Conservation (phyloP, 192 early-diverging fungal genomes). For the Neocallimastix lanati region DNA sequence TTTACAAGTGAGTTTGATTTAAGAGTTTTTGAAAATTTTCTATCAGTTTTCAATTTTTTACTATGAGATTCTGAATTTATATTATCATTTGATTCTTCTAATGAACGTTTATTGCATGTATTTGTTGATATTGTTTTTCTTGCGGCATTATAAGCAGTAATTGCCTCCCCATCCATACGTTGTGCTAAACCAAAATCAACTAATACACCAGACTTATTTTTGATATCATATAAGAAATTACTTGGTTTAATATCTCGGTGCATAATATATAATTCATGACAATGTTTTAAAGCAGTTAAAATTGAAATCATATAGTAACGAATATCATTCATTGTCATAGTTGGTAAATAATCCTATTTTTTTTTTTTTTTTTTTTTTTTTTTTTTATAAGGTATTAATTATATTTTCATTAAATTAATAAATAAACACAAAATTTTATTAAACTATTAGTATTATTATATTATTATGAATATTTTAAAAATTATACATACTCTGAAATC, state of each 20-base stretch:
- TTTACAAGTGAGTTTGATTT: background rate
- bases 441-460: no score
- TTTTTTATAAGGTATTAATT: no score
- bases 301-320: slow-evolving; percentile 56
- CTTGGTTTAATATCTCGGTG: slow-evolving; percentile 89
- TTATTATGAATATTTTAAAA: no score
- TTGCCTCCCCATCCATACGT: slow-evolving; percentile 1
- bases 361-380: no score
- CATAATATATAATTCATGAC: slow-evolving; percentile 54
- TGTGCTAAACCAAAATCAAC: slow-evolving; percentile 90
- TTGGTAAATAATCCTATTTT: slow-evolving; percentile 39
- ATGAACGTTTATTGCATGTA: background rate
- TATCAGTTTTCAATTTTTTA: background rate
- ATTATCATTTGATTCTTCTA: background rate
- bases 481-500: slow-evolving; percentile 56
- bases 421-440: no score
- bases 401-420: no score
- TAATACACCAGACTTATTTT: slow-evolving; percentile 55
- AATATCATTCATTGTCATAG: slow-evolving; percentile 46
- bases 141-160: background rate
- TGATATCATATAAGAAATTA: slow-evolving; percentile 75
- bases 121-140: background rate
- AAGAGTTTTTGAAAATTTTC: background rate
- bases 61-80: background rate
- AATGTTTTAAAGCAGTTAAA: slow-evolving; percentile 42